A percentile compares a stretch with the other conserved stretches of the same genome.
Evolutionary conservation across 768 basidiomycete species (phyloP).

Genomic region (Tylopilus sp.): DNA sequence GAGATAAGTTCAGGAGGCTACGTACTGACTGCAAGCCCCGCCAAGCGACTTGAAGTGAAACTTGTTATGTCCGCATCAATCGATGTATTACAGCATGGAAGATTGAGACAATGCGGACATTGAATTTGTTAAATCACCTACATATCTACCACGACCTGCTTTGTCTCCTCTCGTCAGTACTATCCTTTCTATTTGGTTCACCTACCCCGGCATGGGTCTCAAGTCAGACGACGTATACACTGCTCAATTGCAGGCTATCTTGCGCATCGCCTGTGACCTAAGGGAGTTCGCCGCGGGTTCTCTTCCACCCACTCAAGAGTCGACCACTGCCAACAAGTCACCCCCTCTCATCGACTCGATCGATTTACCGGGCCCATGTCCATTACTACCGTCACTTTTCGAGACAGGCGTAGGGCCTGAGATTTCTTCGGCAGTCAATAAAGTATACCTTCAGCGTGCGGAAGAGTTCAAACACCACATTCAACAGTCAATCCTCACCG

Average conservation of each 20-base stretch:
- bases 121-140: constrained; percentile 1
- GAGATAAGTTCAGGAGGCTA: too few relatives aligned
- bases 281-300: background rate
- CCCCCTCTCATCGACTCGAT: background rate
- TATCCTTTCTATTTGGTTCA: background rate
- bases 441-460: background rate
- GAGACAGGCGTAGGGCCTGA: background rate
- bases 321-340: background rate
- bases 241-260: background rate
- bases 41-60: too few relatives aligned
- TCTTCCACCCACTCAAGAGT: background rate
- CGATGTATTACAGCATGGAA: too few relatives aligned
- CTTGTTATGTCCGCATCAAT: too few relatives aligned
- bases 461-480: background rate
- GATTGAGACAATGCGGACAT: constrained; percentile 16
- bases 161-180: too few relatives aligned
- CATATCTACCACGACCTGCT: too few relatives aligned
- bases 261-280: background rate
- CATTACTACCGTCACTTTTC: background rate
- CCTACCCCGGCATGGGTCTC: background rate
- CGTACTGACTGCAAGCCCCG: too few relatives aligned
- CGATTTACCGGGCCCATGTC: background rate
- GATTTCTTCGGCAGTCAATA: accelerated
- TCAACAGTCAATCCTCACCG: background rate
- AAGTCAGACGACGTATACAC: background rate